These are phyloP conservation scores for Penicillium maclennaniae DNA, from an alignment of 495 filamentous ascomycete genomes.

Conservation along the genomic window DNA sequence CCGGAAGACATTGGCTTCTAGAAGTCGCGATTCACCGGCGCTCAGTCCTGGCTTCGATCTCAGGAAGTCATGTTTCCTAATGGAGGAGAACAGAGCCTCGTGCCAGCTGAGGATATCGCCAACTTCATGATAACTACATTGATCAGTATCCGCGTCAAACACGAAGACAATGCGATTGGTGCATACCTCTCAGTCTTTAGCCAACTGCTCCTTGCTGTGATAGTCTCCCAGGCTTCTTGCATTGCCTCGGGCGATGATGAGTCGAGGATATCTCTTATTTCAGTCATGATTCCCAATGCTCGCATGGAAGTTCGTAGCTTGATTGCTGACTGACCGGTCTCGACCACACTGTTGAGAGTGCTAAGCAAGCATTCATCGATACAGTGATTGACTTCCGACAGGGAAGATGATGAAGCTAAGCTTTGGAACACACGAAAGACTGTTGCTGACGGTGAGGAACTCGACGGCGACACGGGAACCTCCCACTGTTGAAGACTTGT, in stretches of 20 bases:
- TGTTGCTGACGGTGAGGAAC: constrained; percentile 58
- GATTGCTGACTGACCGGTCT: constrained; percentile 52
- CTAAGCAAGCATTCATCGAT: constrained; percentile 63
- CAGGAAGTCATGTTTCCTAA: constrained; percentile 64
- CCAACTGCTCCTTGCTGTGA: constrained; percentile 66
- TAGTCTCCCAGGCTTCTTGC: constrained; percentile 55
- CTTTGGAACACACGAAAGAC: constrained; percentile 78
- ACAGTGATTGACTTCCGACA: constrained; percentile 43
- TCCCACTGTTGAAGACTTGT: constrained; percentile 91
- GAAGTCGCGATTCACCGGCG: constrained; percentile 58
- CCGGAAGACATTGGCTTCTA: constrained; percentile 71
- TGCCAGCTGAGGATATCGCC: constrained; percentile 76
- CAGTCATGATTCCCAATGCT: constrained; percentile 72
- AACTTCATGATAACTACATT: constrained; percentile 71
- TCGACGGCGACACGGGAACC: constrained; percentile 64
- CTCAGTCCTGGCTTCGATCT: constrained; percentile 53
- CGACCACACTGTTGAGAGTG: constrained; percentile 56
- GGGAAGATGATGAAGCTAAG: constrained; percentile 62
- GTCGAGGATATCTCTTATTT: constrained; percentile 72
- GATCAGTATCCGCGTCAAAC: constrained; percentile 16
- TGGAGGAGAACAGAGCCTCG: constrained; percentile 75
- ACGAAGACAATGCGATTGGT: not conserved
- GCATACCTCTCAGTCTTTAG: constrained; percentile 70
- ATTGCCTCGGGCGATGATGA: constrained; percentile 56
- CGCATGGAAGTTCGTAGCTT: constrained; percentile 62